Base-by-base conservation (phyloP, 202 grass and related monocot species). In the Bolboschoenoplectus hybrid region DNA sequence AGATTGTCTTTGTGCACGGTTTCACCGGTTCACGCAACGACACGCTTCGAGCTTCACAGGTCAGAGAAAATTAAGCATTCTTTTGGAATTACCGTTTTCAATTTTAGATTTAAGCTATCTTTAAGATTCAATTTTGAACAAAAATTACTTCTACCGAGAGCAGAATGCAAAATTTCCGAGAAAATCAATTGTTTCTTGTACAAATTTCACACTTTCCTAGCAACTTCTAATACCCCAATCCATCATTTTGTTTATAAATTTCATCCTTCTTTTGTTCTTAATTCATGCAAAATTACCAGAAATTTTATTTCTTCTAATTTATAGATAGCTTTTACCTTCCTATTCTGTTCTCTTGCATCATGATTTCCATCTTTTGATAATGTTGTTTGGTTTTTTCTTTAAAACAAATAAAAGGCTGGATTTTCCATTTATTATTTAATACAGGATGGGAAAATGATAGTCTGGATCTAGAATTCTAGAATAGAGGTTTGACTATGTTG, bases 1-100 rank as follows among this genome's bases (percentile, higher is more conserved):
- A 88, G 84, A 86, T 96, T 84, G 89, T 98, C 63, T 91, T 90
- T 78, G 90, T 85, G n/a, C 96, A 98, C 79, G 96, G 96, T 0
- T 98, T 98, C 89, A 86, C 86, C 41, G 88, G 96, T 14, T 90
- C 90, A 5, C 86, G 93, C 74, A 83, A 86, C 12, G 93, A 95
- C 93, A 84, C 57, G 62, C 82, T 95, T 72, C 84, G 89, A 17
- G 80, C 92, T 3, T 88, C 91, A 0, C 87, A 92, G 90, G 96
- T 98, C 8, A 55, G 79, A 34, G 3, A 74, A 71, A 26, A 26
- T 26, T 26, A 26, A 51, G 0, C 45, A 67, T 82, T 47, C 20
- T 67, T 7, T 66, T 34, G n/a, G 43, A 67, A 52, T n/a, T 70
- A 49, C 0, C 7, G 10, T 68, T 83, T 52, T 69, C 51, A 67